These are phyloP conservation scores for Cladorrhinum samala DNA, from an alignment of 495 filamentous ascomycete species.

Conservation along the genomic window DNA sequence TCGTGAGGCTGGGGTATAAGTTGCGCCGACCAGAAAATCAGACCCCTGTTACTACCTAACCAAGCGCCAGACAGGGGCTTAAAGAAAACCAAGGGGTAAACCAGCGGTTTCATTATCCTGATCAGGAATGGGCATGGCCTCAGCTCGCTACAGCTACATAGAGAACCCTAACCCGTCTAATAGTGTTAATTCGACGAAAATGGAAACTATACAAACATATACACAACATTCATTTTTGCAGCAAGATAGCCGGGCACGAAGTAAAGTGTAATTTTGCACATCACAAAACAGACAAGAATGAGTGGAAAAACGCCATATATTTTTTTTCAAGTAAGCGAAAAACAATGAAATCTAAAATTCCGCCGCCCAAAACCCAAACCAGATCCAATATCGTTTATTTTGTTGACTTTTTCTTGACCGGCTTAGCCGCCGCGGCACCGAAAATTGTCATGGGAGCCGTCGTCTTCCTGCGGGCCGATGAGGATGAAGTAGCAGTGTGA, in stretches of 20 bases:
- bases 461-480: not conserved
- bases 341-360: constrained; percentile 22
- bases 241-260: too few relatives aligned
- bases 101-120: too few relatives aligned
- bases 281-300: not conserved
- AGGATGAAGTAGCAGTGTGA: not conserved
- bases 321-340: not conserved
- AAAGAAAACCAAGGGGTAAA: too few relatives aligned
- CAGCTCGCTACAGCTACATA: too few relatives aligned
- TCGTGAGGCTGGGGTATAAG: not conserved
- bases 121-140: too few relatives aligned
- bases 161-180: too few relatives aligned
- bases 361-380: constrained; percentile 46
- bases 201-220: too few relatives aligned
- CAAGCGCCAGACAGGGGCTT: too few relatives aligned
- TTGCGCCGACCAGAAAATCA: too few relatives aligned
- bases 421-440: not conserved
- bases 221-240: too few relatives aligned
- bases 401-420: not conserved
- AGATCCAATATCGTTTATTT: not conserved
- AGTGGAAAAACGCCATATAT: not conserved
- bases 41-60: not conserved
- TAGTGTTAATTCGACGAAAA: too few relatives aligned
- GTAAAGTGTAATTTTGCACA: too few relatives aligned
- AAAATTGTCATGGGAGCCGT: not conserved